Base-by-base conservation (phyloP, 352 stramenopile genomes). In the Phytophthora idaei region DNA sequence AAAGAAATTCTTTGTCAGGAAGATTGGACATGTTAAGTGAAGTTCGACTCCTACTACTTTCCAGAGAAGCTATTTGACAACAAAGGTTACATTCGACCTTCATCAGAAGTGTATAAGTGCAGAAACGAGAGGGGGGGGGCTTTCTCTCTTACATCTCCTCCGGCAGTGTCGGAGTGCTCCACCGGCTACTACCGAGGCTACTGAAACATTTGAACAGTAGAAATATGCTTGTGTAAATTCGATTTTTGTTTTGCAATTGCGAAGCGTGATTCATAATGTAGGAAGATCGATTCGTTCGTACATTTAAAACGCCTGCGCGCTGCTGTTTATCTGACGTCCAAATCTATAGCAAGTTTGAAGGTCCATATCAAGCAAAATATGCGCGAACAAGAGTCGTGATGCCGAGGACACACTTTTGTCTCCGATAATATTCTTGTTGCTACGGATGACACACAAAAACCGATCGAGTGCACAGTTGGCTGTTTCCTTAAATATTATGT, bases 1-100 rank as follows among this genome's bases (percentile, higher is more conserved):
- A 34, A 37, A 21, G n/a, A 42, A 12, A 10, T 46, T 25, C 12
- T 39, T 39, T 39, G 41, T 46, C 5, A 28, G 2, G 15, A 27
- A 36, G 14, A 39, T 14, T 64, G 28, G 47, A 59, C 54, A 4
- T 69, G 54, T 28, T 64, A 53, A 47, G 12, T 55, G 7, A 59
- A 58, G 47, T 59, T 45, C 34, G 52, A 64, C 10, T 1, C 25
- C 1, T 69, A 55, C 14, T 64, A 59, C 28, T 32, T 58, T 4
- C 28, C 36, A 1, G 27, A 5, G 2, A 47, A 42, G 5, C 17
- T 64, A 0, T 64, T 69, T 46, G 27, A 4, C 12, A 39, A 11
- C 3, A 69, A 69, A 4, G 53, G 53, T 1, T 55, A 64, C 15
- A n/a, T 69, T 3, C 28, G 53, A 8, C 6, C 7, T 39, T 39